A percentile compares a stretch with the other conserved stretches of the same genome.
Evolutionary conservation across 257 asterid genomes (phyloP).

Genomic region (Phtheirospermum japonicum): DNA sequence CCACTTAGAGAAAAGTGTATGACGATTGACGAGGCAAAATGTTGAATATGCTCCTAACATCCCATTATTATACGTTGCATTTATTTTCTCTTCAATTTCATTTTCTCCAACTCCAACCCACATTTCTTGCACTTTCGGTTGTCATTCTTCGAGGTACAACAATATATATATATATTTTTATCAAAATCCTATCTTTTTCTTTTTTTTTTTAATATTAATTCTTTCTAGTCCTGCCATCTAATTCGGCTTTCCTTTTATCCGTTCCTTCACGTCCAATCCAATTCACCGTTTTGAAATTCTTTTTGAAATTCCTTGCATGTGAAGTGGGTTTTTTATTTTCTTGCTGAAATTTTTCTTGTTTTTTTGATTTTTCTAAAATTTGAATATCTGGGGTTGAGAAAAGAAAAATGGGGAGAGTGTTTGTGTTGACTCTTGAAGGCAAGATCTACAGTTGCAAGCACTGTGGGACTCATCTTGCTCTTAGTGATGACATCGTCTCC

Average conservation of each 20-base stretch:
- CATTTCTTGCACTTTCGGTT: constrained; percentile 30
- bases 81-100: background rate
- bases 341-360: constrained; percentile 7
- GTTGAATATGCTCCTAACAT: constrained; percentile 18
- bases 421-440: constrained; percentile 69
- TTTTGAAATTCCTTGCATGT: constrained; percentile 9
- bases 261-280: constrained; percentile 26
- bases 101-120: constrained; percentile 20
- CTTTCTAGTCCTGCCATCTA: constrained; percentile 24
- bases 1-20: constrained; percentile 34
- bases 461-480: constrained; percentile 84
- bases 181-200: background rate
- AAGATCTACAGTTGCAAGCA: constrained; percentile 82
- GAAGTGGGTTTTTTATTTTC: constrained; percentile 20
- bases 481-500: constrained; percentile 60
- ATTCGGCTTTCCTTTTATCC: constrained; percentile 19
- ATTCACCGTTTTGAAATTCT: constrained; percentile 16
- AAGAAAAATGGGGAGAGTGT: constrained; percentile 63
- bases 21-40: constrained; percentile 19
- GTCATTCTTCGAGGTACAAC: constrained; percentile 30
- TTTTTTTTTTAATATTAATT: background rate
- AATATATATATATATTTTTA: background rate
- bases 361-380: too few relatives aligned
- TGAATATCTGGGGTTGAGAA: background rate
- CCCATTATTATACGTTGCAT: too few relatives aligned